Base-by-base conservation (phyloP, 768 basidiomycete species). In the Suillus americanus region DNA sequence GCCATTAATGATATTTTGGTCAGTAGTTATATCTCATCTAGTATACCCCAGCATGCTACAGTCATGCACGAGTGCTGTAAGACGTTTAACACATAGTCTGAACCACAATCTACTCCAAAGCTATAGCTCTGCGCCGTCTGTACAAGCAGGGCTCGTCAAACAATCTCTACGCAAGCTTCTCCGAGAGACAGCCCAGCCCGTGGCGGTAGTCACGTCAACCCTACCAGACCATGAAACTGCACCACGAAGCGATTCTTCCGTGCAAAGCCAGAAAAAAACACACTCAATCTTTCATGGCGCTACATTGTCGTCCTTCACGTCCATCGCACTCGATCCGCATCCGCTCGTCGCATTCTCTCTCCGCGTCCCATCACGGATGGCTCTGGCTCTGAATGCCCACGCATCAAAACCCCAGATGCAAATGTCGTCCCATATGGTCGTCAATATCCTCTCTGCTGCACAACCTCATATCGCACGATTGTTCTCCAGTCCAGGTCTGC, bases 271-370 rank as follows among this genome's bases (percentile, higher is more conserved):
- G 30, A 62, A 38, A 37, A 9, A 28, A 61, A 41, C 35, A 9
- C 55, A 33, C 25, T 46, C 8, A 20, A 59, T 33, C 20, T 94
- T 85, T 71, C 95, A 97, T 75, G 95, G 96, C 68, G 94, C 95
- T 25, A 98, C 96, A 1, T 82, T 99, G 38, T 96, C 96, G 10
- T 97, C 95, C 1, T 95, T 99, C 74, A 88, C 94, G 25, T 95
- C 94, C 35, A 88, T 98, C 71, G 87, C 96, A 3, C 86, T 99
- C 82, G 87, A 94, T 68, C 96, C 96, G 2, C 80, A 87, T 68
- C 94, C 95, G 0, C 85, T 97, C 63, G 85, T 99, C 71, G 85
- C 94, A 0, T 99, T 98, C 75, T 90, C 95, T 20, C 83, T 99
- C 23, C 90, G 94, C 40, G 82, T 94, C 20, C 96, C 96, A 5